A percentile compares a stretch with the other conserved stretches of the same genome.
These are phyloP conservation scores for Triadica sebifera DNA, from an alignment of 345 rosid genomes.

Conservation along the genomic window DNA sequence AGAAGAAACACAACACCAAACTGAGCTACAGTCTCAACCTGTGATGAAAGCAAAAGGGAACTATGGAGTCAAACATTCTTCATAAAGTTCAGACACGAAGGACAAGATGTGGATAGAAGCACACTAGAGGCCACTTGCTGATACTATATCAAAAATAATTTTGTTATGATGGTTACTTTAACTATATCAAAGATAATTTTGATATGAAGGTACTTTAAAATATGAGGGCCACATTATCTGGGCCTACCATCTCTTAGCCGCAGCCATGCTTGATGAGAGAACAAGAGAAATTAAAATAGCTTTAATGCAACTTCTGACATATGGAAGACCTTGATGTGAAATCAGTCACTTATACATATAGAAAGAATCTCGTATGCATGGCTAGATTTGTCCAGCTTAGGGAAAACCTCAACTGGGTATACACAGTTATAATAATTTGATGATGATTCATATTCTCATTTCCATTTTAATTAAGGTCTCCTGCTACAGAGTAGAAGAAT, in stretches of 20 bases:
- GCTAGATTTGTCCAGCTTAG: neutral
- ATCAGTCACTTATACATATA: neutral
- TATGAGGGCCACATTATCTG: neutral
- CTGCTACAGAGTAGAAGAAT: neutral
- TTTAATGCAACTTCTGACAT: neutral
- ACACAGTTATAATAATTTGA: neutral
- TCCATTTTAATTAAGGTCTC: neutral
- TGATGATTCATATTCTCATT: neutral
- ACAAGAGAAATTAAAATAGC: neutral
- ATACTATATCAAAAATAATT: neutral
- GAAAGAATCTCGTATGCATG: neutral
- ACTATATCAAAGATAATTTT: too few species aligned
- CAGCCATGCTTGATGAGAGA: too few species aligned
- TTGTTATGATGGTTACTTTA: neutral
- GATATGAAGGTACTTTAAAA: neutral
- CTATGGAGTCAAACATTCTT: neutral
- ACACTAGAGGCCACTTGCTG: neutral
- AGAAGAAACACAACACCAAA: slow-evolving; percentile 99
- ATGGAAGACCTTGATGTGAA: neutral
- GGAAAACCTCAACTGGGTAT: neutral
- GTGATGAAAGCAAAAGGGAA: slow-evolving; percentile 17
- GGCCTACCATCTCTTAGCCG: neutral
- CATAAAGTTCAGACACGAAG: neutral
- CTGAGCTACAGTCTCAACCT: slow-evolving; percentile 97
- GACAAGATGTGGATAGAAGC: neutral